Percentiles rank a stretch among this genome's conserved stretches.
phyloP scores from a whole-genome alignment of 2,329 filamentous ascomycete genomes.

The Ceratocystis huliohia region DNA sequence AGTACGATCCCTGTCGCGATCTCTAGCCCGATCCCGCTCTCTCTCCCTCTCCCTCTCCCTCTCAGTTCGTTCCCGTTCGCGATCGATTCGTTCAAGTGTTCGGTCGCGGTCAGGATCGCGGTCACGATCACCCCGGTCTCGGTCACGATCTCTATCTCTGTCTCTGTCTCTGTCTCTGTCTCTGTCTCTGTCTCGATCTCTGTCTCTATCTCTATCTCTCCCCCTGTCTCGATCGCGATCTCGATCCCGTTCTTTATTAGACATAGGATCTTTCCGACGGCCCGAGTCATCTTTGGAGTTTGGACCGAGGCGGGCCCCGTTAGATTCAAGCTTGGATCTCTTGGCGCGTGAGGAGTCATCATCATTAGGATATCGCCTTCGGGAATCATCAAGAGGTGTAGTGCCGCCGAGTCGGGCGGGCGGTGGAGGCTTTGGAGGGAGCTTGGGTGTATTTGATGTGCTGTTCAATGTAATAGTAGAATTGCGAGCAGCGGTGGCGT shows the following conservation, averaged over 20 bases:
- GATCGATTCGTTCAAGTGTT: neutral
- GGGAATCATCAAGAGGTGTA: constrained; percentile 10
- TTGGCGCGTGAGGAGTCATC: constrained; percentile 7
- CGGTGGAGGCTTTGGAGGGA: constrained; percentile 16
- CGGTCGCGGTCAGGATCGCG: constrained; percentile 2
- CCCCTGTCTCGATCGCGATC: constrained; percentile 14
- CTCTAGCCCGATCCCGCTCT: neutral
- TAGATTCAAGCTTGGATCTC: constrained; percentile 4
- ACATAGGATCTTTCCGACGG: constrained; percentile 7
- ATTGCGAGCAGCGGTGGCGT: neutral
- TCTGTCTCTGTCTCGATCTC: neutral
- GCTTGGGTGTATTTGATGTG: constrained; percentile 6
- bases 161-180: constrained; percentile 8
- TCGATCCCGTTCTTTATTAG: constrained; percentile 11
- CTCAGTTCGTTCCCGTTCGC: constrained; percentile 18
- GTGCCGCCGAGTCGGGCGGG: neutral
- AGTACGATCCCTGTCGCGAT: constrained; percentile 12
- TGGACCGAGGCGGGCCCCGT: neutral
- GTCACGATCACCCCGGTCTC: constrained; percentile 2
- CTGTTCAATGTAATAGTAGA: neutral
- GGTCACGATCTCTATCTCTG: neutral
- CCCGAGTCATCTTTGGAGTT: constrained; percentile 5
- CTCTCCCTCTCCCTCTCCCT: neutral
- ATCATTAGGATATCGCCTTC: constrained; percentile 2
- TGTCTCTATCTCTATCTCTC: constrained; percentile 2